Base-by-base conservation (phyloP, 768 basidiomycete species). In the Boletus reticuloceps region DNA sequence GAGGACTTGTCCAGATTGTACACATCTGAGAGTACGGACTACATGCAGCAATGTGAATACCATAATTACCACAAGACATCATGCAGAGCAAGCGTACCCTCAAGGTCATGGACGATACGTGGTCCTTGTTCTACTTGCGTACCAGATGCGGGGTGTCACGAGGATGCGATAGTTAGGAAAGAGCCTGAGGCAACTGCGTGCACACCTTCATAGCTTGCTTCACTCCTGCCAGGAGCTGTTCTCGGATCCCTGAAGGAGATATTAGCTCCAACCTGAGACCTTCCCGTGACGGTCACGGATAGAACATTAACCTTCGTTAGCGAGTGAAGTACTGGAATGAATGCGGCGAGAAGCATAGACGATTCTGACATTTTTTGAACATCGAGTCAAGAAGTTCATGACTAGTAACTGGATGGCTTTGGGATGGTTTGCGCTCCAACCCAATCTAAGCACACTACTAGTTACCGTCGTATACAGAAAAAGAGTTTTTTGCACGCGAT, bases 11-110 rank as follows among this genome's bases (percentile, higher is more conserved):
- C 88, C 36, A 82, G 77, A 10, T 80, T 77, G 59, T 89, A 82
- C 3, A 90, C 77, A 54, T 90, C 88, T 11, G 88, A 77, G 17
- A 90, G 75, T 32, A 88, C 78, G 25, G 85, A 84, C 88, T 89
- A 57, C 38, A 45, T 41, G 32, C 42, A 22, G 29, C 14, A 27
- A 17, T 16, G 34, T 56, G 29, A 53, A 47, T 39, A 42, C 22
- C 13, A 25, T 37, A 50, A 53, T n/a, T 19, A 29, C n/a, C 36
- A 40, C 20, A 17, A 31, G 47, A 31, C 22, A 32, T 27, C 1
- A 58, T 49, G 37, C 2, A 17, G 13, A 14, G 25, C 0, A 7
- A 34, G 55, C 84, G 62, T 58, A 88, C 84, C 42, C 83, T 79
- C 59, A 84, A 69, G 25, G 81, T 80, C 41, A 77, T 85, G 19